phyloP scores from a whole-genome alignment of 345 rosid genomes.

The Limnanthes douglasii region DNA sequence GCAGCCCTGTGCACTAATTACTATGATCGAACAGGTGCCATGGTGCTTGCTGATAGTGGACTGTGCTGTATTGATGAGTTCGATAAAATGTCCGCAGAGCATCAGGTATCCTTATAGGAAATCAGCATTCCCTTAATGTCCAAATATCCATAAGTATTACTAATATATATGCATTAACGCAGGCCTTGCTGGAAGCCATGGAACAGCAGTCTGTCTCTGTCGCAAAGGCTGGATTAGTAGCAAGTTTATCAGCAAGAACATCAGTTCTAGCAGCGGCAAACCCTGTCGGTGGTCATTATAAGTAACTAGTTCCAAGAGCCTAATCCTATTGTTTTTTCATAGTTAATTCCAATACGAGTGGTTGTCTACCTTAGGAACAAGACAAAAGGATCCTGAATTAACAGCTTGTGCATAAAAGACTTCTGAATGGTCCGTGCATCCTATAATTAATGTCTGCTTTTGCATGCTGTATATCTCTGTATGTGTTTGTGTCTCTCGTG shows the following conservation, averaged over 20 bases:
- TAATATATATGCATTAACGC: conserved; percentile 13
- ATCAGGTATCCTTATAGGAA: conserved; percentile 48
- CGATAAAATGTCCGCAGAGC: conserved; percentile 93
- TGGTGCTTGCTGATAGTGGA: conserved; percentile 97
- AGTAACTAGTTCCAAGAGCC: conserved; percentile 36
- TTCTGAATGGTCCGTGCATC: no score
- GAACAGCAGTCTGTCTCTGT: conserved; percentile 98
- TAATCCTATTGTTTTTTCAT: not conserved
- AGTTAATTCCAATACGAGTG: not conserved
- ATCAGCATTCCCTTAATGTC: conserved; percentile 9
- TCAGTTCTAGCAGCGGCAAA: conserved; percentile 96
- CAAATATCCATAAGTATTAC: conserved; percentile 9
- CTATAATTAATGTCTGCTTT: no score
- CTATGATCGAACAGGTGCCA: conserved; percentile 60
- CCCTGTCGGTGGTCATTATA: conserved; percentile 97
- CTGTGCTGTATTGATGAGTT: conserved; percentile 95
- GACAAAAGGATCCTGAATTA: not conserved
- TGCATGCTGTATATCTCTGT: no score
- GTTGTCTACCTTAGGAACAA: not conserved
- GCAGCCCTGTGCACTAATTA: conserved; percentile 4
- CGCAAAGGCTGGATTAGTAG: conserved; percentile 96
- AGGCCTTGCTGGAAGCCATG: conserved; percentile 99
- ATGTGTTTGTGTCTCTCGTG: no score
- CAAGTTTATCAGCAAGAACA: conserved; percentile 93
- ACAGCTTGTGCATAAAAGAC: not conserved